Conservation (phyloP, 352 stramenopile genomes). For the Globisporangium rhizosaccharum region DNA sequence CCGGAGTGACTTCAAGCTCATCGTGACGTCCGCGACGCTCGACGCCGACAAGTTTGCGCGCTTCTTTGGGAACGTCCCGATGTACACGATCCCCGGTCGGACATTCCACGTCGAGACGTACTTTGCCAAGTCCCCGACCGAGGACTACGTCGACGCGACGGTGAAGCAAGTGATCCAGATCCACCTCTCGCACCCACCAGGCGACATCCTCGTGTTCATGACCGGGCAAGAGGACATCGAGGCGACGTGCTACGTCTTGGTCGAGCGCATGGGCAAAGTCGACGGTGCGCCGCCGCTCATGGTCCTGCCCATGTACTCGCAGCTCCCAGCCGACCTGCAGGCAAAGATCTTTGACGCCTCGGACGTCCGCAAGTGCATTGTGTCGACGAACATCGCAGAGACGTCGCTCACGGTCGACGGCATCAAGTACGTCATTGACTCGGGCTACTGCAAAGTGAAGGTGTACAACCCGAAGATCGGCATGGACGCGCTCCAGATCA, state of each 20-base stretch:
- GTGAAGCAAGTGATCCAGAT: conserved; percentile 98
- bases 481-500: conserved; percentile 97
- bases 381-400: conserved; percentile 98
- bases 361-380: conserved; percentile 94
- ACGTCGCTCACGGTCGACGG: conserved; percentile 95
- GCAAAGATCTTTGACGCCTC: conserved; percentile 97
- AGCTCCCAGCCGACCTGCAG: conserved; percentile 96
- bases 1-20: conserved; percentile 88
- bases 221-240: conserved; percentile 99
- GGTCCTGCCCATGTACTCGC: conserved; percentile 99
- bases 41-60: conserved; percentile 95
- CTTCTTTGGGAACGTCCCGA: conserved; percentile 96
- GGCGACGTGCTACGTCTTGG: conserved; percentile 91
- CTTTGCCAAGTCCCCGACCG: conserved; percentile 91
- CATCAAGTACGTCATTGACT: conserved; percentile 98
- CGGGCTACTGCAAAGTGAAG: conserved; percentile 98
- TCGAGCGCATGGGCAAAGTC: conserved; percentile 93
- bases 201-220: conserved; percentile 99
- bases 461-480: conserved; percentile 99
- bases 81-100: conserved; percentile 95
- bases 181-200: conserved; percentile 94
- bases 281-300: conserved; percentile 92
- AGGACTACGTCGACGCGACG: conserved; percentile 98
- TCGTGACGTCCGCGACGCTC: conserved; percentile 95
- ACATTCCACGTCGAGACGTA: conserved; percentile 84